Evolutionary conservation across 768 basidiomycete species (phyloP), one percentile per base, ranked within the genome.

Genomic region (Cystofilobasidium macerans): DNA sequence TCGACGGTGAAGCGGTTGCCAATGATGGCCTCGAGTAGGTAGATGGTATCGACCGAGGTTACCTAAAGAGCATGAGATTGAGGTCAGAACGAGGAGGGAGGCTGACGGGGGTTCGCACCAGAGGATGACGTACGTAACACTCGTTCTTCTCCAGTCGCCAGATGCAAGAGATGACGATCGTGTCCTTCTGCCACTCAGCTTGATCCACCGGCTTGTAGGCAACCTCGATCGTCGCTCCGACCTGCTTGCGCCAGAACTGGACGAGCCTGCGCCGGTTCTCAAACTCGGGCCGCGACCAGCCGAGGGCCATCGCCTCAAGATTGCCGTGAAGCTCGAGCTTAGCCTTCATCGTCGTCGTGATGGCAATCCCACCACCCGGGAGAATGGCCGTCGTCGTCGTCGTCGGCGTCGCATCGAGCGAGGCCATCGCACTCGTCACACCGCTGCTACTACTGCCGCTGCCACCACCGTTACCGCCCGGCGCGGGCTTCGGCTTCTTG

Each of bases 41-140:
- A 89, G 72, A 98, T 93, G 76, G 94, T 85, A 75, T 98, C 94
- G 70, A 97, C 94, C 0, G 90, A 93, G 42, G 94, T 98, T 71
- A 93, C 57, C 64, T 65, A 26, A 2, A n/a, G 9, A 8, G 24
- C 22, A 12, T 18, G n/a, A 24, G 8, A 32, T n/a, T 12, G n/a
- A 35, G 2, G 2, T 13, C 32, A 38, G 33, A 12, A 22, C 13
- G 20, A 45, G 33, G 12, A 30, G 14, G 60, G 18, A 42, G 22
- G n/a, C n/a, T n/a, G n/a, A n/a, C n/a, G n/a, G n/a, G n/a, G n/a
- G n/a, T n/a, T n/a, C n/a, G n/a, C n/a, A 40, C 38, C 8, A 26
- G 53, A 3, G 35, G 22, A 26, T 7, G 13, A 65, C 64, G 24
- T 12, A 66, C 85, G 75, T 84, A 94, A 77, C 84, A 94, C 3